phyloP scores from a whole-genome alignment of 2,329 filamentous ascomycete species.

The Aspergillus brasiliensis region DNA sequence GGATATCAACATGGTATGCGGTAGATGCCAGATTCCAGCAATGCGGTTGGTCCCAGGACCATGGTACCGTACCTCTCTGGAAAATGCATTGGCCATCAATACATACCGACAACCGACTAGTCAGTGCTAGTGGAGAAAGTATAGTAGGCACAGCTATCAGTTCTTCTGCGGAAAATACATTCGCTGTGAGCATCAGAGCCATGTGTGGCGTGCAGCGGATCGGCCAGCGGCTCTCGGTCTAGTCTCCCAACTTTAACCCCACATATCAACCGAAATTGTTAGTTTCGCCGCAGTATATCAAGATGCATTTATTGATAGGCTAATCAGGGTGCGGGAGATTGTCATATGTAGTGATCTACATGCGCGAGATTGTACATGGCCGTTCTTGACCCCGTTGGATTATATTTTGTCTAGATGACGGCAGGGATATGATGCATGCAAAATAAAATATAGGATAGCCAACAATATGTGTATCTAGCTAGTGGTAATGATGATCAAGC shows the following conservation, averaged over 20 bases:
- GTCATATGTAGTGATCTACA: not conserved
- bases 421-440: too few species aligned
- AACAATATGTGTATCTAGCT: too few species aligned
- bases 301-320: not conserved
- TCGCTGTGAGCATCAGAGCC: not conserved
- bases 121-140: not conserved
- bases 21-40: not conserved
- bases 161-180: not conserved
- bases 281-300: not conserved
- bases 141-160: not conserved
- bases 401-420: too few species aligned
- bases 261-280: not conserved
- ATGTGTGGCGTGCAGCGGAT: not conserved
- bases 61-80: not conserved
- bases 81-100: not conserved
- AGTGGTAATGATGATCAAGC: too few species aligned
- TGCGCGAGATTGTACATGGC: too few species aligned
- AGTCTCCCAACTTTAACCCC: not conserved
- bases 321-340: not conserved
- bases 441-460: too few species aligned
- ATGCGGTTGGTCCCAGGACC: not conserved
- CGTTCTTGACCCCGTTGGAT: too few species aligned
- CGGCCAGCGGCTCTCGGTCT: not conserved
- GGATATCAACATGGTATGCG: not conserved
- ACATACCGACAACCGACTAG: not conserved